Evolutionary conservation across 441 rosid species (phyloP), one percentile per base, ranked within the genome.

Genomic region (Omphalea diandra): DNA sequence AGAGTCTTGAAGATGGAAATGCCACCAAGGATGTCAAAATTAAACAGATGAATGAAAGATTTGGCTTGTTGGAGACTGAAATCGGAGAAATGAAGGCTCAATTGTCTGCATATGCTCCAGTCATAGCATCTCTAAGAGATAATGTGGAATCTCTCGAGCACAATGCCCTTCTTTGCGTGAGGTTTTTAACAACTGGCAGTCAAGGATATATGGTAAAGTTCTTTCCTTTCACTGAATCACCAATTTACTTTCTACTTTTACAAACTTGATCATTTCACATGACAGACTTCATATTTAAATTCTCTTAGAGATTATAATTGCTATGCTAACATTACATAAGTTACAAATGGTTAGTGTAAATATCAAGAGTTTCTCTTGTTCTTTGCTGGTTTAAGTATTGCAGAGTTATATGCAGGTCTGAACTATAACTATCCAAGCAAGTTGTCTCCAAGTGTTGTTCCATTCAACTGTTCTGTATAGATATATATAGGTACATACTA

Each of bases 111-210:
- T 87, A 88, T 81, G 79, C 70, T 73, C 86, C 93, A 38, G 89
- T 83, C 38, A 76, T 90, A 36, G 63, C 77, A 78, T 83, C 88
- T 71, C 77, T 93, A 75, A 80, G 75, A 75, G 85, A 89, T 32
- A 77, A 85, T 71, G 44, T 96, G 41, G 78, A 80, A 58, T 87
- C 97, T 72, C 82, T 96, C 66, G 97, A 90, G 72, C 73, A 49
- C 33, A 75, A 72, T 46, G 65, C 79, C 38, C 77, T 70, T 63
- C 73, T 57, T 67, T 74, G 76, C 78, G 73, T 73, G 72, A 86
- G 77, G 75, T 74, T 70, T 67, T 68, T 75, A 49, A 58, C 32
- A 3, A 49, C 75, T 31, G 74, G 63, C 47, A 65, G 72, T 62
- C 78, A 54, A 50, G 67, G 74, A 63, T 74, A 63, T 33, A 73